phyloP scores from a whole-genome alignment of 2,329 filamentous ascomycete genomes.

The Moelleriella libera region DNA sequence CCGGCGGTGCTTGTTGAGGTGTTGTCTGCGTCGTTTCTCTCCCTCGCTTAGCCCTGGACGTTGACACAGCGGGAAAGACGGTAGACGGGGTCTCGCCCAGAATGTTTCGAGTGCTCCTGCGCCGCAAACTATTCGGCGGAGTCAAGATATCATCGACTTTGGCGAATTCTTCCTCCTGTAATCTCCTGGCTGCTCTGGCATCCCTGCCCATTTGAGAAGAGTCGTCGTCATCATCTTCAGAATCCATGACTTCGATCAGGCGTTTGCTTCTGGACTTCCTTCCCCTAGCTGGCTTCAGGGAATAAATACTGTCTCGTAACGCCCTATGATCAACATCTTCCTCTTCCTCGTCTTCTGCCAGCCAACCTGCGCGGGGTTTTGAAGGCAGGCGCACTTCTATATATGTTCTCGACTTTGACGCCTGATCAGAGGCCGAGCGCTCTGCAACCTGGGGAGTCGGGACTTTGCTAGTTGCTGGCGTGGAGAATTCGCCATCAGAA shows the following conservation, averaged over 20 bases:
- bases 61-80: constrained; percentile 3
- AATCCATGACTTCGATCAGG: constrained; percentile 24
- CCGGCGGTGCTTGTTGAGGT: constrained; percentile 8
- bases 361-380: constrained; percentile 4
- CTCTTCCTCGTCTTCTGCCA: constrained; percentile 13
- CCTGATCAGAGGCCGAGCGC: background rate
- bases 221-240: constrained; percentile 20
- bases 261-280: constrained; percentile 28
- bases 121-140: constrained; percentile 3
- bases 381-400: constrained; percentile 17
- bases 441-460: constrained; percentile 18
- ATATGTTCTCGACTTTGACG: constrained; percentile 1
- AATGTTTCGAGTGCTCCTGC: constrained; percentile 1
- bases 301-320: constrained; percentile 28
- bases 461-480: constrained; percentile 21
- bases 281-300: constrained; percentile 20
- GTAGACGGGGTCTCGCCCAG: constrained; percentile 1
- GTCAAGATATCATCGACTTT: constrained; percentile 3
- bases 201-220: constrained; percentile 12
- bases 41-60: constrained; percentile 9
- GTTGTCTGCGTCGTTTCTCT: constrained; percentile 10
- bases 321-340: background rate
- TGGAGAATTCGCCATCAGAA: constrained; percentile 19
- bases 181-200: constrained; percentile 16
- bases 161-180: constrained; percentile 19